Conservation (phyloP, 2,329 filamentous ascomycete species). For the Microdochium bolleyi region DNA sequence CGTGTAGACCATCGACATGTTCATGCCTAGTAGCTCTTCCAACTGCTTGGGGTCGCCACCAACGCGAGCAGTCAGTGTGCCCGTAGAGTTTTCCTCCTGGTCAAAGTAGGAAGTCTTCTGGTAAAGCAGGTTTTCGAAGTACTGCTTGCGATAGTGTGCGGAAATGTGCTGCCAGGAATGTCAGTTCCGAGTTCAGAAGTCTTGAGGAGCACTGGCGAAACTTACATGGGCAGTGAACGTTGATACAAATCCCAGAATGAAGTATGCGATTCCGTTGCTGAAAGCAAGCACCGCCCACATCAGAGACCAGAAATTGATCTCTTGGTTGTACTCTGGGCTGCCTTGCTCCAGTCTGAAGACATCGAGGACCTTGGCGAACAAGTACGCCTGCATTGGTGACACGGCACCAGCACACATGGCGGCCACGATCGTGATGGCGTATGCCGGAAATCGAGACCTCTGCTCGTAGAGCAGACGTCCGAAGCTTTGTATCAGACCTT, state of each 20-base stretch:
- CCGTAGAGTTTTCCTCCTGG: slow-evolving; percentile 48
- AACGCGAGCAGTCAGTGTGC: slow-evolving; percentile 49
- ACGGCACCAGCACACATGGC: slow-evolving; percentile 32
- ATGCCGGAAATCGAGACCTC: slow-evolving; percentile 38
- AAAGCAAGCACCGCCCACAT: slow-evolving; percentile 57
- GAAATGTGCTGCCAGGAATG: slow-evolving; percentile 29
- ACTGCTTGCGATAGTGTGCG: slow-evolving; percentile 49
- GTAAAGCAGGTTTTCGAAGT: slow-evolving; percentile 51
- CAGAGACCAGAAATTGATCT: slow-evolving; percentile 47
- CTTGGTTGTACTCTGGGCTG: slow-evolving; percentile 1
- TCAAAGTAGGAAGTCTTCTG: slow-evolving; percentile 56
- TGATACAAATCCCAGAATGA: slow-evolving; percentile 33
- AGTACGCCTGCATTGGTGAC: slow-evolving; percentile 42
- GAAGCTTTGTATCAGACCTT: slow-evolving; percentile 42
- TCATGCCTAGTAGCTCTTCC: slow-evolving; percentile 54
- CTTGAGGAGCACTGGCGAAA: background rate
- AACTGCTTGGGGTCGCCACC: slow-evolving; percentile 50
- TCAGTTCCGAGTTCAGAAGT: background rate
- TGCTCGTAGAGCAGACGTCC: slow-evolving; percentile 51
- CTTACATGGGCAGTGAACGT: slow-evolving; percentile 34
- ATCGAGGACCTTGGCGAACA: slow-evolving; percentile 45
- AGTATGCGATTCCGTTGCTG: slow-evolving; percentile 44
- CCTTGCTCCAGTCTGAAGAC: slow-evolving; percentile 30
- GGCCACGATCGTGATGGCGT: slow-evolving; percentile 39
- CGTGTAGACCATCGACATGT: slow-evolving; percentile 55